Conservation (phyloP, 2,329 filamentous ascomycete genomes). For the Sclerotinia spermophila region DNA sequence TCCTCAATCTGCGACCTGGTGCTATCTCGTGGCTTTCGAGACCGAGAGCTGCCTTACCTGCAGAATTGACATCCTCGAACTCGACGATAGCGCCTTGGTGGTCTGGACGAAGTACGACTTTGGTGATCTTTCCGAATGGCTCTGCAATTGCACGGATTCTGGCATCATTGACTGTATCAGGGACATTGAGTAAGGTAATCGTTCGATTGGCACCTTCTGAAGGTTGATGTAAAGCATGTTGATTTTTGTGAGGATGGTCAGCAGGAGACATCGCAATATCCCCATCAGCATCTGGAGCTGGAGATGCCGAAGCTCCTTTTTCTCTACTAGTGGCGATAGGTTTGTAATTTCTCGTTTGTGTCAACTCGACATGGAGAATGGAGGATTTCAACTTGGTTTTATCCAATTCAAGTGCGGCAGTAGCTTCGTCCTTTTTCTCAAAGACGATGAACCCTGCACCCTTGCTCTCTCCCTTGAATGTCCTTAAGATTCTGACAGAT, state of each 20-base stretch:
- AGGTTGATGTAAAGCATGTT: slow-evolving; percentile 35
- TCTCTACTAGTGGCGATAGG: slow-evolving; percentile 46
- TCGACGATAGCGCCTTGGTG: slow-evolving; percentile 86
- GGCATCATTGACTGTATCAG: slow-evolving; percentile 88
- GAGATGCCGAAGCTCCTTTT: slow-evolving; percentile 38
- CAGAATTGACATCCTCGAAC: slow-evolving; percentile 61
- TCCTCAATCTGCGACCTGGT: slow-evolving; percentile 49
- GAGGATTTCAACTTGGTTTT: slow-evolving; percentile 65
- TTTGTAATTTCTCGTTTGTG: slow-evolving; percentile 54
- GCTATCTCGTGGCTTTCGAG: slow-evolving; percentile 55
- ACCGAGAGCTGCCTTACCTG: slow-evolving; percentile 66
- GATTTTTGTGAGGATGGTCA: slow-evolving; percentile 25
- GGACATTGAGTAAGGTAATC: slow-evolving; percentile 77
- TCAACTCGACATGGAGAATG: slow-evolving; percentile 63
- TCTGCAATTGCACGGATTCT: slow-evolving; percentile 73
- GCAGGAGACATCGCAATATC: slow-evolving; percentile 35
- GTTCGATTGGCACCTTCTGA: slow-evolving; percentile 62
- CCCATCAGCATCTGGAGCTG: slow-evolving; percentile 36
- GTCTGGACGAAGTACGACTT: slow-evolving; percentile 74
- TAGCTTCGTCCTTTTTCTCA: slow-evolving; percentile 64
- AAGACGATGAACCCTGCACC: slow-evolving; percentile 82
- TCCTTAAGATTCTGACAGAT: slow-evolving; percentile 66
- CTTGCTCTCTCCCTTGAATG: slow-evolving; percentile 63
- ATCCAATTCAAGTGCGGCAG: slow-evolving; percentile 65
- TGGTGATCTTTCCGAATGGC: slow-evolving; percentile 65